Base-by-base conservation (phyloP, 169 alveolate species). In the Amoebophrya sp. region DNA sequence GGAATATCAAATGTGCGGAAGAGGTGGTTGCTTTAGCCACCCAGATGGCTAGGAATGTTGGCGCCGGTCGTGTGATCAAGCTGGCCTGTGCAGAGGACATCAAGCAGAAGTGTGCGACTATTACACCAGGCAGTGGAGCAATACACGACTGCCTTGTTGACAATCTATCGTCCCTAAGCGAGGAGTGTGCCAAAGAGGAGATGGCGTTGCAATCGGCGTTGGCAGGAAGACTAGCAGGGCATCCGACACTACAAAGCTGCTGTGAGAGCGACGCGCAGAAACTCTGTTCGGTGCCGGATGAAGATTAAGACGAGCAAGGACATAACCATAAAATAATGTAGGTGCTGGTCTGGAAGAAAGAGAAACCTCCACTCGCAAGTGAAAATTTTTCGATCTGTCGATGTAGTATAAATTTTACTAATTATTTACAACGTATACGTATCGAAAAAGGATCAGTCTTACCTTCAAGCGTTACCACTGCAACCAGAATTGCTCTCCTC, bases 61-160 rank as follows among this genome's bases (percentile, higher is more conserved):
- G n/a, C 10, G 26, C 33, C 26, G 83, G 39, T 1, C 18, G n/a
- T 1, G 39, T 26, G 33, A 26, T 65, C 36, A 6, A 65, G 33
- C 83, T 65, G 83, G 83, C 83, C 36, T 65, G 83, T 36, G 83
- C 83, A 18, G 33, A 65, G 36, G 83, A 65, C 83, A 65, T 65
- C 26, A 36, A 26, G 83, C n/a, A 36, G 36, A 36, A 6, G 83
- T 12, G 3, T 29, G 0, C 33, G 3, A 65, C 36, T 65, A 26
- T 65, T 18, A 65, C n/a, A 65, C 33, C 83, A 29, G 83, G 83
- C n/a, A 0, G 2, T 18, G 83, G 83, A 29, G 39, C 3, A 6
- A 65, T 65, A 1, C 83, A 65, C n/a, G 83, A 65, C 83, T 65
- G 83, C 33, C 26, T 65, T 1, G 83, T 65, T 36, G 83, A 65